Evolutionary conservation across 305 asterid species (phyloP).

Genomic region (Solanum hybrid): DNA sequence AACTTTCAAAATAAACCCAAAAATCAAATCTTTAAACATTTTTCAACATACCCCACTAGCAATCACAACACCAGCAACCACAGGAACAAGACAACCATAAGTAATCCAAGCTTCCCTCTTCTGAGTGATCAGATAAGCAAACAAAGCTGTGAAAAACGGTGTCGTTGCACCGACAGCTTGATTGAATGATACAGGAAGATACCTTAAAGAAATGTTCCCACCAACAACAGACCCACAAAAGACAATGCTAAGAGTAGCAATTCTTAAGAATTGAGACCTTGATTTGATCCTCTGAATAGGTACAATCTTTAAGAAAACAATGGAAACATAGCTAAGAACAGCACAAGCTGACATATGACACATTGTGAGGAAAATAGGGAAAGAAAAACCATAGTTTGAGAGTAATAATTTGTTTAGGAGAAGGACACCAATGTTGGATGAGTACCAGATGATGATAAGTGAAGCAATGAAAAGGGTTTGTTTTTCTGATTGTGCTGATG

Average conservation of each 20-base stretch:
- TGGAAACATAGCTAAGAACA: slow-evolving; percentile 74
- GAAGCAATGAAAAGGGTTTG: slow-evolving; percentile 47
- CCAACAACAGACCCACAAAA: slow-evolving; percentile 96
- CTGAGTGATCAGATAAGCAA: slow-evolving; percentile 72
- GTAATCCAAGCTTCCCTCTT: slow-evolving; percentile 86
- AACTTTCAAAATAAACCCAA: not conserved
- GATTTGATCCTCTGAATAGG: slow-evolving; percentile 88
- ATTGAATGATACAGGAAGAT: slow-evolving; percentile 78
- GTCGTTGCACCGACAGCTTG: slow-evolving; percentile 99
- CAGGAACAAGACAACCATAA: slow-evolving; percentile 82
- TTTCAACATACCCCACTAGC: slow-evolving; percentile 83
- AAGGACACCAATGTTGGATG: slow-evolving; percentile 85
- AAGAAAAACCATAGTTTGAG: slow-evolving; percentile 80
- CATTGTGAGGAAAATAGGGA: slow-evolving; percentile 94
- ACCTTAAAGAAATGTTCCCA: slow-evolving; percentile 76
- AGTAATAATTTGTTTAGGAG: slow-evolving; percentile 86
- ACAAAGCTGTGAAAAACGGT: slow-evolving; percentile 89
- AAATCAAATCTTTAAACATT: not conserved
- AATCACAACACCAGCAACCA: slow-evolving; percentile 90
- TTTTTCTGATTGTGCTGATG: slow-evolving; percentile 25
- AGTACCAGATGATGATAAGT: slow-evolving; percentile 66
- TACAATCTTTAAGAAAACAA: slow-evolving; percentile 60
- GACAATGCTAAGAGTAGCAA: slow-evolving; percentile 76
- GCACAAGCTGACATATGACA: slow-evolving; percentile 99
- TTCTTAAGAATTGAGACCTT: slow-evolving; percentile 63